A percentile compares a stretch with the other conserved stretches of the same genome.
Evolutionary conservation across 1,284 basidiomycete species (phyloP).

Genomic region (Cryptococcus deneoformans): DNA sequence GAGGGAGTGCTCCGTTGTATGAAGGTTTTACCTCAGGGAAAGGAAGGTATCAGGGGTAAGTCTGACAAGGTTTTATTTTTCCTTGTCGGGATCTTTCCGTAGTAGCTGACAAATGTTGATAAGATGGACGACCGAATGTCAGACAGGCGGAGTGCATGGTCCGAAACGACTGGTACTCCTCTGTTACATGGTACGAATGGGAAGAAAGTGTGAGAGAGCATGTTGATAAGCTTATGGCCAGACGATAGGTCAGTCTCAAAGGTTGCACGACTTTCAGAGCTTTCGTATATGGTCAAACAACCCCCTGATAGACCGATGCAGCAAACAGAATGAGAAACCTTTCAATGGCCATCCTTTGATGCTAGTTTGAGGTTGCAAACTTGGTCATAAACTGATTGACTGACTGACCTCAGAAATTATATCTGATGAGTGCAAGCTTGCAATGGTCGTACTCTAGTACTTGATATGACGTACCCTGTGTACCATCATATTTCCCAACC

Average conservation of each 20-base stretch:
- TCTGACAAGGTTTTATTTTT: neutral
- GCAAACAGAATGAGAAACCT: no score
- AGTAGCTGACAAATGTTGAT: neutral
- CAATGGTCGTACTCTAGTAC: no score
- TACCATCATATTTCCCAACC: neutral
- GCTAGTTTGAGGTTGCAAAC: no score
- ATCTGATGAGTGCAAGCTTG: no score
- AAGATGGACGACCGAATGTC: slow-evolving; percentile 28
- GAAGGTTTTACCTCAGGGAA: slow-evolving; percentile 28
- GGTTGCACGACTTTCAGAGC: neutral
- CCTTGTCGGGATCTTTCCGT: neutral
- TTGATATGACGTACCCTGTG: neutral
- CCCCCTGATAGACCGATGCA: no score
- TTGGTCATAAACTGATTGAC: no score
- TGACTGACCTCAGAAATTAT: no score
- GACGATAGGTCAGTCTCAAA: slow-evolving; percentile 1
- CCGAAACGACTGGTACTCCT: slow-evolving; percentile 36
- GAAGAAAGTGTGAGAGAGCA: slow-evolving; percentile 34
- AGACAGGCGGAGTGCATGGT: slow-evolving; percentile 20
- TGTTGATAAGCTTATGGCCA: slow-evolving; percentile 21
- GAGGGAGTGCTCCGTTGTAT: slow-evolving; percentile 34
- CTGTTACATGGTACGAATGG: slow-evolving; percentile 44
- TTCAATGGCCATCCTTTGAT: no score
- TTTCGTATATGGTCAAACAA: no score
- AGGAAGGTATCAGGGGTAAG: slow-evolving; percentile 34